Evolutionary conservation across 306 rosid species (phyloP).

Genomic region (Prunus mongolica): DNA sequence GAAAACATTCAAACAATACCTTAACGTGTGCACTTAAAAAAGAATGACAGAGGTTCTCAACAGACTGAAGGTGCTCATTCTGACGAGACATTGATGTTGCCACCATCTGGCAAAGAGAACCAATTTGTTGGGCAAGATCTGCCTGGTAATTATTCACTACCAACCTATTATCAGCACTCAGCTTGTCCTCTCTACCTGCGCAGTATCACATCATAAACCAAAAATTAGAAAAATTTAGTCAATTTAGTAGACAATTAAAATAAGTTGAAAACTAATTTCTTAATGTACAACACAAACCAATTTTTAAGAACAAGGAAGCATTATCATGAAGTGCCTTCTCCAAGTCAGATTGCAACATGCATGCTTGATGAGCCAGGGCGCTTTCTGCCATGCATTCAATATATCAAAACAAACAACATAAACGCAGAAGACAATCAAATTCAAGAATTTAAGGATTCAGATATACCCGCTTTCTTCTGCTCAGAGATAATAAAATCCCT

Average conservation of each 20-base stretch:
- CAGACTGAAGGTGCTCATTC: constrained; percentile 70
- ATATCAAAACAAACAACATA: background rate
- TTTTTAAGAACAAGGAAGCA: constrained; percentile 66
- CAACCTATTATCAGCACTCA: constrained; percentile 63
- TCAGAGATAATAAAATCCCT: constrained; percentile 75
- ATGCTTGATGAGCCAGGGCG: constrained; percentile 87
- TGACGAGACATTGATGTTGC: constrained; percentile 59
- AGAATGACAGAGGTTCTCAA: constrained; percentile 62
- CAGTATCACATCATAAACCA: background rate
- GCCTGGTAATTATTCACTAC: constrained; percentile 70
- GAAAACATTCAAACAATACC: constrained; percentile 35
- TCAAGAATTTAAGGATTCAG: background rate
- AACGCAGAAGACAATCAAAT: background rate
- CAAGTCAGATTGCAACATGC: constrained; percentile 66
- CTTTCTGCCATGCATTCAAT: constrained; percentile 54
- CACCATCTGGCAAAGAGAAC: constrained; percentile 70
- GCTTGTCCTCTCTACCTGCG: constrained; percentile 81
- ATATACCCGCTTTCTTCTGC: constrained; percentile 84
- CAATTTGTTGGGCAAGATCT: constrained; percentile 65
- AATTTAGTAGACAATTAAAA: background rate
- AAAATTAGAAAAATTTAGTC: background rate
- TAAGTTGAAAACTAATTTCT: background rate
- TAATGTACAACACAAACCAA: constrained; percentile 44
- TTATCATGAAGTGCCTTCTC: constrained; percentile 82
- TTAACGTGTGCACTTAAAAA: constrained; percentile 63